phyloP scores from a whole-genome alignment of 805 yeast species.

The Wickerhamiella sergipiensis region DNA sequence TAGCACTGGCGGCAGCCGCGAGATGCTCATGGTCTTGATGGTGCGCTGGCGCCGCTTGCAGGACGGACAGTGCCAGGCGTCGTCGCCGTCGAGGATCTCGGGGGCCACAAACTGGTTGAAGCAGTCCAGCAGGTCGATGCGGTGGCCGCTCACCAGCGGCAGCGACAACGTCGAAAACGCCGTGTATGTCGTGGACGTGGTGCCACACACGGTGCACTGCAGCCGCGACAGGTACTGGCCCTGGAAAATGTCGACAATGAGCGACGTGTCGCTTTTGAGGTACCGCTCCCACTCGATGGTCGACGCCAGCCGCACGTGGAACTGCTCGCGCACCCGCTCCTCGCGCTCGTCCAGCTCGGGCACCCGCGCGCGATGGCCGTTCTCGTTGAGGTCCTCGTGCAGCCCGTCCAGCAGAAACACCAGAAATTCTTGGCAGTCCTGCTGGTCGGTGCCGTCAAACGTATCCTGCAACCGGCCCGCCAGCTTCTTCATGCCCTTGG shows the following conservation, averaged over 20 bases:
- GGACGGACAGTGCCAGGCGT: constrained; percentile 72
- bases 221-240: constrained; percentile 80
- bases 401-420: constrained; percentile 60
- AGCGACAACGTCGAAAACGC: constrained; percentile 67
- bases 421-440: constrained; percentile 74
- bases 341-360: constrained; percentile 57
- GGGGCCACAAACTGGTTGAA: constrained; percentile 62
- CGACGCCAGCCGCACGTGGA: constrained; percentile 70
- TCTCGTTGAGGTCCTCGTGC: constrained; percentile 70
- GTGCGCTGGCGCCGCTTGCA: constrained; percentile 55
- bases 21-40: constrained; percentile 54
- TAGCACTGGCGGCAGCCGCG: constrained; percentile 64
- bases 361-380: constrained; percentile 39
- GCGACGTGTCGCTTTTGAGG: constrained; percentile 61
- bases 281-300: constrained; percentile 89
- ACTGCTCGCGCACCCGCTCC: constrained; percentile 54
- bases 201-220: constrained; percentile 55
- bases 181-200: constrained; percentile 75
- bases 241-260: constrained; percentile 68
- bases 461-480: constrained; percentile 53
- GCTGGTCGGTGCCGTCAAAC: constrained; percentile 60
- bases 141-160: constrained; percentile 39
- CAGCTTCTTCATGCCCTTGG: constrained; percentile 49
- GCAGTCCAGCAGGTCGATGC: constrained; percentile 43
- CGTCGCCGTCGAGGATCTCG: constrained; percentile 62